Evolutionary conservation across 495 filamentous ascomycete species (phyloP).

Genomic region (Penicillium flavigenum): DNA sequence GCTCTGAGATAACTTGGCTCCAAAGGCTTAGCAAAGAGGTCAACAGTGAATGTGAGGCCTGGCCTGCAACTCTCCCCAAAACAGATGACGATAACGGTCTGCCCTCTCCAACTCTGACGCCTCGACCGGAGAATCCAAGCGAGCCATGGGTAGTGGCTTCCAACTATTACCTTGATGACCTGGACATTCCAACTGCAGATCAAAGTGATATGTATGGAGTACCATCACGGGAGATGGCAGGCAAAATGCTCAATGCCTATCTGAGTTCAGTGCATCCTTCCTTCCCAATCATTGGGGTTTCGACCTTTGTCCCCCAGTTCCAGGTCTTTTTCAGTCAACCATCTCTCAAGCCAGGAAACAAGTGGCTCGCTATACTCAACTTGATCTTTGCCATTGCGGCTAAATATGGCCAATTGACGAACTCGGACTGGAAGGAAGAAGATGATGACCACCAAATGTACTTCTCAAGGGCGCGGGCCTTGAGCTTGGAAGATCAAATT

Average conservation of each 20-base stretch:
- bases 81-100: conserved; percentile 25
- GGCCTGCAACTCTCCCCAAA: conserved; percentile 17
- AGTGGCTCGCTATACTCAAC: conserved; percentile 61
- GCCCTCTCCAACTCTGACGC: conserved; percentile 31
- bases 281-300: conserved; percentile 59
- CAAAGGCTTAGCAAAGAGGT: conserved; percentile 45
- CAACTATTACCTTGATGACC: conserved; percentile 53
- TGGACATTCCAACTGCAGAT: conserved; percentile 45
- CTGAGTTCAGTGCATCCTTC: conserved; percentile 57
- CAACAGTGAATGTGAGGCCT: conserved; percentile 32
- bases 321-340: conserved; percentile 46
- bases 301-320: conserved; percentile 54
- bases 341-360: conserved; percentile 38
- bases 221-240: conserved; percentile 52
- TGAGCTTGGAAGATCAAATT: conserved; percentile 52
- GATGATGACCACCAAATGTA: conserved; percentile 55
- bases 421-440: conserved; percentile 44
- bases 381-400: conserved; percentile 62
- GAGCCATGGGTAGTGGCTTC: conserved; percentile 33
- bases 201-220: conserved; percentile 50
- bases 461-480: conserved; percentile 52
- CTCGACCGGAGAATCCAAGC: conserved; percentile 27
- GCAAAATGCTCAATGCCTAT: conserved; percentile 57
- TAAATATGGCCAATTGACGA: conserved; percentile 48
- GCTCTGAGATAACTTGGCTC: conserved; percentile 61